phyloP scores from a whole-genome alignment of 2,329 filamentous ascomycete species.

The Ophiosphaerella korrae region DNA sequence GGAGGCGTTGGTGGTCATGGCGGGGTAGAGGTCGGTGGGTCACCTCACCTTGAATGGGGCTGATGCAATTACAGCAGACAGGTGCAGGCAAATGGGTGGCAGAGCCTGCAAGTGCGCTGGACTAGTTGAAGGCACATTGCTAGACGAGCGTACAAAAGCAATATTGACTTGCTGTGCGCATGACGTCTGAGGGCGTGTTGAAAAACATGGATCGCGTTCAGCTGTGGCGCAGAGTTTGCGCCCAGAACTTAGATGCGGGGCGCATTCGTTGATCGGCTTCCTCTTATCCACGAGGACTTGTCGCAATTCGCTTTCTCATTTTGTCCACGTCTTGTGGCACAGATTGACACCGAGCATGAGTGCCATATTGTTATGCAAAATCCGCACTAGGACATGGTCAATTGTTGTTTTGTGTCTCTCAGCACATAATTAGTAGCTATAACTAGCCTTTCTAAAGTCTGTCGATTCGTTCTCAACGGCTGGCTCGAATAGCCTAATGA shows the following conservation, averaged over 20 bases:
- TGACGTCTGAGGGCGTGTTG: conserved; percentile 34
- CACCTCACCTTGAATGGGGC: neutral
- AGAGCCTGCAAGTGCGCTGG: neutral
- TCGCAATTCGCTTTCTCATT: conserved; percentile 16
- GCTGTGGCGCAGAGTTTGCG: conserved; percentile 32
- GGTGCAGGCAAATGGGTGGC: neutral
- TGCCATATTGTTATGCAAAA: too few relatives aligned
- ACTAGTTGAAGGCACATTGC: neutral
- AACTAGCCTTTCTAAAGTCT: too few relatives aligned
- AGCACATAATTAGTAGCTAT: too few relatives aligned
- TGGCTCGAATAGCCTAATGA: neutral
- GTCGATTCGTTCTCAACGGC: too few relatives aligned
- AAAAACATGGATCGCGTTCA: conserved; percentile 18
- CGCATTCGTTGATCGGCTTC: conserved; percentile 14
- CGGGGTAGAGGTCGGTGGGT: conserved; percentile 18
- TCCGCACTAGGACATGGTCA: too few relatives aligned
- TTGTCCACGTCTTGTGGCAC: conserved; percentile 5
- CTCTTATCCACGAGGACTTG: conserved; percentile 12
- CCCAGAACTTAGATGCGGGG: conserved; percentile 32
- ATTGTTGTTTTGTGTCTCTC: too few relatives aligned
- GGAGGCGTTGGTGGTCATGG: conserved; percentile 25
- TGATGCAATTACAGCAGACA: neutral
- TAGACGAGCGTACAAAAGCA: conserved; percentile 6
- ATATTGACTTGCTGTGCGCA: conserved; percentile 26
- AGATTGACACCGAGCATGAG: too few relatives aligned